These are phyloP conservation scores for Stereum hirsutum DNA, from an alignment of 1,284 basidiomycete genomes.

Conservation along the genomic window DNA sequence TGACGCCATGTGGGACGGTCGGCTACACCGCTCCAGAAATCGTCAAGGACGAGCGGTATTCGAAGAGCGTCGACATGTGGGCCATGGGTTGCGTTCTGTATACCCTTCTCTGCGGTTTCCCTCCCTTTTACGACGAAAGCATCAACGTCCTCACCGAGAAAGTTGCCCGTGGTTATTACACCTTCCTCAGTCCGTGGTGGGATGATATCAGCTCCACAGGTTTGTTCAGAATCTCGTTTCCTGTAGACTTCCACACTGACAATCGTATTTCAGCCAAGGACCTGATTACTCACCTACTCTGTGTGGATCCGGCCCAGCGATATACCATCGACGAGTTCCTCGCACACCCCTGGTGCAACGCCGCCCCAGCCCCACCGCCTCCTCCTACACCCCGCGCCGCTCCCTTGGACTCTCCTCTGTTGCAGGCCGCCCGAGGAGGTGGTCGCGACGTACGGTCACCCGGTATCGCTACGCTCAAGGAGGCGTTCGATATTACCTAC, in stretches of 20 bases:
- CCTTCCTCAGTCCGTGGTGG: slow-evolving; percentile 99
- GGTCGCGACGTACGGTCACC: slow-evolving; percentile 85
- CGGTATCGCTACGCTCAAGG: slow-evolving; percentile 86
- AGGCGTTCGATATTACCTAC: slow-evolving; percentile 98
- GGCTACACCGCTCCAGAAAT: slow-evolving; percentile 99
- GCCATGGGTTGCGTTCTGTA: slow-evolving; percentile 98
- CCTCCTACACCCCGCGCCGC: slow-evolving; percentile 52
- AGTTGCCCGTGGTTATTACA: slow-evolving; percentile 95
- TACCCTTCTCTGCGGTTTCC: slow-evolving; percentile 97
- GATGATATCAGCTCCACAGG: slow-evolving; percentile 86
- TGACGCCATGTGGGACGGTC: slow-evolving; percentile 98
- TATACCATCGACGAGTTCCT: slow-evolving; percentile 99
- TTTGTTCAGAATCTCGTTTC: background rate
- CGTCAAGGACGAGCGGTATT: slow-evolving; percentile 98
- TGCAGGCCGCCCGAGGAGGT: slow-evolving; percentile 74
- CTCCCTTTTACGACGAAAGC: slow-evolving; percentile 98
- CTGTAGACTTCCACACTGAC: background rate
- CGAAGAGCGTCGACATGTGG: slow-evolving; percentile 99
- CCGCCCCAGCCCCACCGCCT: slow-evolving; percentile 49
- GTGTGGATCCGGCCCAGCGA: slow-evolving; percentile 91
- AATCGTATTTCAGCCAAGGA: slow-evolving; percentile 75
- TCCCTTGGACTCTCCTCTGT: slow-evolving; percentile 86
- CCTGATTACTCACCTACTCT: slow-evolving; percentile 89
- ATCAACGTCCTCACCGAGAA: slow-evolving; percentile 98
- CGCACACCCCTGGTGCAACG: slow-evolving; percentile 92